Evolutionary conservation across 164 flowering plant genomes (phyloP).

Genomic region (Tetracentron sinense): DNA sequence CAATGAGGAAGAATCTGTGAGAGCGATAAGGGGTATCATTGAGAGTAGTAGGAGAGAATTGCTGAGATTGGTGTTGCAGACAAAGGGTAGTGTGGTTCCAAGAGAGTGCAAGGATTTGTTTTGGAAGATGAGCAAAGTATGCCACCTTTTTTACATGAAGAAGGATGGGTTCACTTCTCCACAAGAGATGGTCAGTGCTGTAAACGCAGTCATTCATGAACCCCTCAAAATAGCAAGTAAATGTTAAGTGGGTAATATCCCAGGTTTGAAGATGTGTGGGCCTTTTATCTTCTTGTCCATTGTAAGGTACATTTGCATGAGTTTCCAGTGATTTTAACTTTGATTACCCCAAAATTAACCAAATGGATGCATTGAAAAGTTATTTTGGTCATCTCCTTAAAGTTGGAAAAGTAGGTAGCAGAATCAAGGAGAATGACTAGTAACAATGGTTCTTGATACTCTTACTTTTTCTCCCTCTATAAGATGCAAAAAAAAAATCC

Average conservation of each 20-base stretch:
- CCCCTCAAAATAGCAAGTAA: background rate
- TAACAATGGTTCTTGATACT: too few species aligned
- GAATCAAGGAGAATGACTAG: too few species aligned
- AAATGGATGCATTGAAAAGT: background rate
- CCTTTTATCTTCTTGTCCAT: background rate
- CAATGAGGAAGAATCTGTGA: constrained; percentile 38
- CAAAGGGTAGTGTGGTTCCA: constrained; percentile 42
- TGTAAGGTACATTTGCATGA: background rate
- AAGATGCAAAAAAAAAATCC: too few species aligned
- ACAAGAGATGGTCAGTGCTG: constrained; percentile 32
- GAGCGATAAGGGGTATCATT: constrained; percentile 22
- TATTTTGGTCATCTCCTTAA: background rate
- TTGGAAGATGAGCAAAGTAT: constrained; percentile 55
- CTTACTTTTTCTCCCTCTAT: too few species aligned
- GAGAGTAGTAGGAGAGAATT: constrained; percentile 41
- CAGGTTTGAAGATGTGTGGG: background rate
- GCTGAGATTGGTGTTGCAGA: constrained; percentile 40
- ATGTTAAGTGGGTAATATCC: too few species aligned
- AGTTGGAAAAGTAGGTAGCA: too few species aligned
- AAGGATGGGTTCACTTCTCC: constrained; percentile 54
- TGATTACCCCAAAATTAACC: background rate
- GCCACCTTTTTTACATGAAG: constrained; percentile 47
- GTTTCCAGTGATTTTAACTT: too few species aligned
- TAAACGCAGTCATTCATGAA: constrained; percentile 24
- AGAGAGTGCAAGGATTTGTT: constrained; percentile 61